Evolutionary conservation across 768 basidiomycete species (phyloP).

Genomic region (Hericium coralloides): DNA sequence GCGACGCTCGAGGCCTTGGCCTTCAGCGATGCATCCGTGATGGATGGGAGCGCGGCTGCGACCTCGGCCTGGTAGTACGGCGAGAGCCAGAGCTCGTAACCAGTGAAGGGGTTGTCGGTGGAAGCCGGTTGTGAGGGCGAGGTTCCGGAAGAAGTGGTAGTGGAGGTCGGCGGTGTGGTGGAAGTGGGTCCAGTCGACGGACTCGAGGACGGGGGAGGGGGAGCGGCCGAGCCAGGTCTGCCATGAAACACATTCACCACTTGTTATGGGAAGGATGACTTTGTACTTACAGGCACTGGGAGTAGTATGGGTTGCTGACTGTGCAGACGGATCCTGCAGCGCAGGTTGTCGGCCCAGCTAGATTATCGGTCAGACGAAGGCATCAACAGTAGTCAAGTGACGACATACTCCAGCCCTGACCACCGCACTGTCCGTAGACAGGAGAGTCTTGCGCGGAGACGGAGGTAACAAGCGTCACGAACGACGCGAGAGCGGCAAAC

Average conservation of each 20-base stretch:
- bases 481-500: constrained; percentile 33
- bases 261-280: background rate
- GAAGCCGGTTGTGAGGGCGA: constrained; percentile 23
- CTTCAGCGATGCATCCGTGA: constrained; percentile 38
- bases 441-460: constrained; percentile 34
- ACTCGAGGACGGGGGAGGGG: constrained; percentile 8
- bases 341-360: constrained; percentile 26
- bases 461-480: constrained; percentile 35
- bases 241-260: background rate
- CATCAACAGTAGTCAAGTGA: background rate
- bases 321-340: constrained; percentile 25
- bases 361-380: background rate
- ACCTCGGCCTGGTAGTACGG: constrained; percentile 53
- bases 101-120: constrained; percentile 45
- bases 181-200: background rate
- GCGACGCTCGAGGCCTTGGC: constrained; percentile 45
- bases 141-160: constrained; percentile 20
- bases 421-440: constrained; percentile 47
- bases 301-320: constrained; percentile 24
- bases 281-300: constrained; percentile 22
- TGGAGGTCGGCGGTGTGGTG: constrained; percentile 2
- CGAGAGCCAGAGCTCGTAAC: constrained; percentile 42
- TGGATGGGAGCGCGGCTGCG: constrained; percentile 35
- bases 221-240: constrained; percentile 6
- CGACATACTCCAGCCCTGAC: constrained; percentile 37